Evolutionary conservation across 805 yeast genomes (phyloP).

Genomic region (Candida sanyiensis): DNA sequence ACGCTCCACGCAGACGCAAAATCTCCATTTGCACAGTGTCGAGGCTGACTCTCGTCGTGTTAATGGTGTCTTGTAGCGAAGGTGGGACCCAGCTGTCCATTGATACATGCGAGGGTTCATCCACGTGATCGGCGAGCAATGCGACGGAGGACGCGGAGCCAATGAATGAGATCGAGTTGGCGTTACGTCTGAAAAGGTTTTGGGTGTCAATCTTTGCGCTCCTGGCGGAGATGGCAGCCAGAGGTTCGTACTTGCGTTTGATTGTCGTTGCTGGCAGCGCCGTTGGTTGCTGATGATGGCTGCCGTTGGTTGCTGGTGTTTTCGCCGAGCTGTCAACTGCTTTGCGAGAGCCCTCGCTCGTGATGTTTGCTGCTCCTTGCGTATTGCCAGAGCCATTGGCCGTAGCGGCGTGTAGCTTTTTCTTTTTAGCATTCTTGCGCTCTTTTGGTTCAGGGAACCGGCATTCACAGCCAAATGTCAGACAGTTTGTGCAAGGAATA

Average conservation of each 20-base stretch:
- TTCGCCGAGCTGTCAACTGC: not conserved
- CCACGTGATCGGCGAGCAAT: constrained; percentile 13
- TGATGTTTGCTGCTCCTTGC: too few relatives aligned
- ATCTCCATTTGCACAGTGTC: constrained; percentile 63
- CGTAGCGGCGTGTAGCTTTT: constrained; percentile 8
- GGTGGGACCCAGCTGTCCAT: constrained; percentile 25
- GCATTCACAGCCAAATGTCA: constrained; percentile 69
- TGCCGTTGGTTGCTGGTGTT: constrained; percentile 12
- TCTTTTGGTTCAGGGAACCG: constrained; percentile 55
- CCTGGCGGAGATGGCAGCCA: constrained; percentile 30
- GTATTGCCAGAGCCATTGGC: too few relatives aligned
- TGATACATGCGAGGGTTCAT: constrained; percentile 36
- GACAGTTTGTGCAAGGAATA: constrained; percentile 64
- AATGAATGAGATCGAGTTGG: constrained; percentile 36
- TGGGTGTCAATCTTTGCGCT: constrained; percentile 25
- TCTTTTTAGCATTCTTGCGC: constrained; percentile 30
- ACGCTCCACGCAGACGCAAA: constrained; percentile 62
- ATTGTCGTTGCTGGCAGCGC: constrained; percentile 17
- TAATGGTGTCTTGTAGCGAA: constrained; percentile 19
- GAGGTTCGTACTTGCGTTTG: constrained; percentile 30
- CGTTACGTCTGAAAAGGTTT: constrained; percentile 18
- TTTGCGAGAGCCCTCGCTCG: too few relatives aligned
- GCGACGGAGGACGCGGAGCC: constrained; percentile 48
- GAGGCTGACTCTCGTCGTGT: constrained; percentile 25
- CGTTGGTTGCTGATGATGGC: too few relatives aligned